Evolutionary conservation across 2,329 filamentous ascomycete genomes (phyloP).

Genomic region (Xylariaceae sp.): DNA sequence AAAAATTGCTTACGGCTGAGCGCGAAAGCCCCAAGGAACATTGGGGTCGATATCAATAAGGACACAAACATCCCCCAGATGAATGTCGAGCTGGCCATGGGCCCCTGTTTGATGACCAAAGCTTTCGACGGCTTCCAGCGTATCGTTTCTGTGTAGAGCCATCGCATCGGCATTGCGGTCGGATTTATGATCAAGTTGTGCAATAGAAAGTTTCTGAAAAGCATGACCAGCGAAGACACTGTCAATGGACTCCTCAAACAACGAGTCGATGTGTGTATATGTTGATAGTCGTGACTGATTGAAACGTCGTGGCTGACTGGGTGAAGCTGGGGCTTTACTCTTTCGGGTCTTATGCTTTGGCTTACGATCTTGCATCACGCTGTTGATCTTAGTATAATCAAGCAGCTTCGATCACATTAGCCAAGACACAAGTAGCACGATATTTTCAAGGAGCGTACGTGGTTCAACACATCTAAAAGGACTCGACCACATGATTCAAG

Average conservation of each 20-base stretch:
- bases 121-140: slow-evolving; percentile 16
- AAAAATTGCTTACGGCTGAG: slow-evolving; percentile 35
- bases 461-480: slow-evolving; percentile 49
- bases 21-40: slow-evolving; percentile 48
- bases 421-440: neutral
- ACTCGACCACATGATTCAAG: slow-evolving; percentile 49
- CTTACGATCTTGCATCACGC: slow-evolving; percentile 22
- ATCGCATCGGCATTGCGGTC: slow-evolving; percentile 8
- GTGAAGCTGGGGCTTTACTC: slow-evolving; percentile 1
- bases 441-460: slow-evolving; percentile 18
- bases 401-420: slow-evolving; percentile 30
- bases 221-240: slow-evolving; percentile 43
- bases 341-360: slow-evolving; percentile 2
- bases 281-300: slow-evolving; percentile 1
- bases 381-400: slow-evolving; percentile 53
- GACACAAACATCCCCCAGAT: slow-evolving; percentile 35
- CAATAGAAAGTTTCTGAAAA: slow-evolving; percentile 16
- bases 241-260: slow-evolving; percentile 44
- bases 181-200: neutral
- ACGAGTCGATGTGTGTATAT: slow-evolving; percentile 34
- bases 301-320: slow-evolving; percentile 13
- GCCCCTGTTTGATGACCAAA: slow-evolving; percentile 1
- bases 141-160: slow-evolving; percentile 7
- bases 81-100: neutral
- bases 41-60: slow-evolving; percentile 46